Evolutionary conservation across 2,329 filamentous ascomycete species (phyloP), one percentile per base, ranked within the genome.

Genomic region (Venturia pyrina): DNA sequence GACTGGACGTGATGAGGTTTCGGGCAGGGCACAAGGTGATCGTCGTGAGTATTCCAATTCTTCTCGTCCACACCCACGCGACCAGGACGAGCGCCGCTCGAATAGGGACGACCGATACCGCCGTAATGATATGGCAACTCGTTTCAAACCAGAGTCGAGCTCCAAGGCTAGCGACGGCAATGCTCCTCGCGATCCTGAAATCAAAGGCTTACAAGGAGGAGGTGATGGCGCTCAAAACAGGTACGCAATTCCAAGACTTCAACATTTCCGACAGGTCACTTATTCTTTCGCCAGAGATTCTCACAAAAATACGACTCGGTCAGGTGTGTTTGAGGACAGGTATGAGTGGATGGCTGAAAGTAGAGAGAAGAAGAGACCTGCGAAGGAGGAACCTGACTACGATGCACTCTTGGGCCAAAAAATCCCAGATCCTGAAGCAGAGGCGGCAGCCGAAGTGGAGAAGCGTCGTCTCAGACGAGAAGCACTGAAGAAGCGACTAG

Each of bases 31-130:
- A 43, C 50, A 37, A 59, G 32, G 32, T 37, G 53, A 59, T 34
- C 53, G 53, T 34, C 59, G 68, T 19, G 41, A 56, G 37, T 37
- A 44, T 15, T 53, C 41, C 48, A 48, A 69, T 69, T 72, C 7
- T 76, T 75, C 13, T 72, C 75, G 5, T 71, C 72, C 57, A 43
- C 64, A 19, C 68, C 68, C 15, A 78, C 78, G 34, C 77, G 78
- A 24, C 69, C 69, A n/a, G 73, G 75, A 62, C 21, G 44, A 44
- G 60, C 48, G 40, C 17, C 63, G 34, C 34, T 46, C 32, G 53
- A 69, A 24, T 76, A 75, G 41, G 74, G 75, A 19, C 76, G 77
- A 21, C 71, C 76, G 15, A 75, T 81, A 70, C 67, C 70, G 19
- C 72, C 79, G 32, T 73, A 76, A 37, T 77, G 79, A 59, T 24